Conservation (phyloP, 352 stramenopile species). For the Phytophthora citricola region DNA sequence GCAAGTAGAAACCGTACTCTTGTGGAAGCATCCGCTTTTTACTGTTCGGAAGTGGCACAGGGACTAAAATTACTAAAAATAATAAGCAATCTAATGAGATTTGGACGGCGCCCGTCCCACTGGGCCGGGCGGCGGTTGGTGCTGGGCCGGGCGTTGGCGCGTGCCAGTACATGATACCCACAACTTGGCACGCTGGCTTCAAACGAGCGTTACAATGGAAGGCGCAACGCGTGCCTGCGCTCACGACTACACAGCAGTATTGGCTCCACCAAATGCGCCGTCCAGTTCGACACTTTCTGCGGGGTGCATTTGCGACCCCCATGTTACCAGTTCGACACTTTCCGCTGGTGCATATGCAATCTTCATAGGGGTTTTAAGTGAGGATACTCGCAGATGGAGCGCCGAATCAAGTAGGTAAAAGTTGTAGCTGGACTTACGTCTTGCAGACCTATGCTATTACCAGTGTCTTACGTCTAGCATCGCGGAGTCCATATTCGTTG, state of each 20-base stretch:
- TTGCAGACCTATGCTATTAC: too few relatives aligned
- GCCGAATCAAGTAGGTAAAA: too few relatives aligned
- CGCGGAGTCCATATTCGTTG: too few relatives aligned
- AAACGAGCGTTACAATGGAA: background rate
- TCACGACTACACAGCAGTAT: background rate
- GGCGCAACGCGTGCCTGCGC: background rate
- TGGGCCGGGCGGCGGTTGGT: slow-evolving; percentile 18
- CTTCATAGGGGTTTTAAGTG: too few relatives aligned
- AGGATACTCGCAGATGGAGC: too few relatives aligned
- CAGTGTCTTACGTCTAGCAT: too few relatives aligned
- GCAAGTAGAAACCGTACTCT: slow-evolving; percentile 19
- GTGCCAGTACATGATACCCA: slow-evolving; percentile 9
- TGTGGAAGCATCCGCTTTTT: slow-evolving; percentile 18
- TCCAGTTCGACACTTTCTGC: slow-evolving; percentile 1
- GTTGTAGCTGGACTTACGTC: too few relatives aligned
- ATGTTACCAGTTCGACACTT: background rate
- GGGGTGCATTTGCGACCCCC: background rate
- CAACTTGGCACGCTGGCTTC: slow-evolving; percentile 5
- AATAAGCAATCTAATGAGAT: slow-evolving; percentile 7
- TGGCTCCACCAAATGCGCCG: background rate
- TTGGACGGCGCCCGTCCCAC: slow-evolving; percentile 4
- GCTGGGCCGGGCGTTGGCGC: background rate
- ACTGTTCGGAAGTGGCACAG: slow-evolving; percentile 18
- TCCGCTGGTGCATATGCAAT: too few relatives aligned
- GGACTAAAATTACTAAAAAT: slow-evolving; percentile 10